Evolutionary conservation across 2,329 filamentous ascomycete species (phyloP).

Genomic region (Scleromitrula shiraiana): DNA sequence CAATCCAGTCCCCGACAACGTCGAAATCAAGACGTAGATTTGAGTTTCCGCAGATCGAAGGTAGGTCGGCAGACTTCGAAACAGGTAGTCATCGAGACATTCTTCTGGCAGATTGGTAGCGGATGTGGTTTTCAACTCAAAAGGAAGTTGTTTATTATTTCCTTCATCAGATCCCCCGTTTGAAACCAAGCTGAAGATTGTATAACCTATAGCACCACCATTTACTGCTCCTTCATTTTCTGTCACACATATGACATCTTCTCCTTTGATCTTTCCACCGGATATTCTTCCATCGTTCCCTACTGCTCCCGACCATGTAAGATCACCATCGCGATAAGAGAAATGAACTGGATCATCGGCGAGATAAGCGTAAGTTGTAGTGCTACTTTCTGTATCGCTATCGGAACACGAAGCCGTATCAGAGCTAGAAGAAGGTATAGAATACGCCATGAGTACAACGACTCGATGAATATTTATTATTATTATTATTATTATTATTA

Average conservation of each 20-base stretch:
- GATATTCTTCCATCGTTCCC: neutral
- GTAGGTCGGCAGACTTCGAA: constrained; percentile 35
- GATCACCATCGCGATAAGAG: constrained; percentile 14
- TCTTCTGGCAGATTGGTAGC: constrained; percentile 31
- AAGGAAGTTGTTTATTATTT: constrained; percentile 15
- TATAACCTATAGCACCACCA: constrained; percentile 19
- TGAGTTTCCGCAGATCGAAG: constrained; percentile 16
- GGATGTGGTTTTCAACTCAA: constrained; percentile 27
- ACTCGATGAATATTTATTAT: neutral
- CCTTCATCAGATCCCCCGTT: constrained; percentile 17
- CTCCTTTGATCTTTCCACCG: constrained; percentile 21
- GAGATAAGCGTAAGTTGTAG: constrained; percentile 7
- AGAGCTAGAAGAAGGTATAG: constrained; percentile 8
- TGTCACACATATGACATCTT: constrained; percentile 30
- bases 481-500: too few species aligned
- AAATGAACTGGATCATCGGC: constrained; percentile 9
- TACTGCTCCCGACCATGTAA: constrained; percentile 9
- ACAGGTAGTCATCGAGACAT: constrained; percentile 32
- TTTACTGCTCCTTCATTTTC: constrained; percentile 9
- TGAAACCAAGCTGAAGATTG: constrained; percentile 33
- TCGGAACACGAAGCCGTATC: constrained; percentile 6
- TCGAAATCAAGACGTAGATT: constrained; percentile 61
- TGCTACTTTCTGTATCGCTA: constrained; percentile 10
- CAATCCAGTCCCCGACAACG: constrained; percentile 52
- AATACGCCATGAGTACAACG: constrained; percentile 1